These are phyloP conservation scores for Moesziomyces aphidis DNA, from an alignment of 1,284 basidiomycete genomes.

Conservation along the genomic window DNA sequence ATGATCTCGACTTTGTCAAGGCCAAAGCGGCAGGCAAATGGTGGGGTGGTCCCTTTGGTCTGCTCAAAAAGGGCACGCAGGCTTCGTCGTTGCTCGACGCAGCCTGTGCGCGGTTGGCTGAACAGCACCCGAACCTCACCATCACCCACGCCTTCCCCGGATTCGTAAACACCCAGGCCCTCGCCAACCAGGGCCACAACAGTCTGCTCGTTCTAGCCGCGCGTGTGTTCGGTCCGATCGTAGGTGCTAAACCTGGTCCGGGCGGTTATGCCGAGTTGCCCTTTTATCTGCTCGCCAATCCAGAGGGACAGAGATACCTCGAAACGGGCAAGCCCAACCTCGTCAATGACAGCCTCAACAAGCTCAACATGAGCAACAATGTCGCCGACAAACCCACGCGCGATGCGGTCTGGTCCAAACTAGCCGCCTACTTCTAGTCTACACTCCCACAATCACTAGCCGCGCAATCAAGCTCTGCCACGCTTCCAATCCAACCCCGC, in stretches of 20 bases:
- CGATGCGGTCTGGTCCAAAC: conserved; percentile 25
- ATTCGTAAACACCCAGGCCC: conserved; percentile 57
- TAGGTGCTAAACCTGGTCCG: conserved; percentile 31
- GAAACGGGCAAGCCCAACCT: conserved; percentile 46
- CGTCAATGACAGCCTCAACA: conserved; percentile 32
- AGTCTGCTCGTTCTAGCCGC: conserved; percentile 52
- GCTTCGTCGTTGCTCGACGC: conserved; percentile 52
- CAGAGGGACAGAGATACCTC: conserved; percentile 39
- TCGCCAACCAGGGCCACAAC: conserved; percentile 63
- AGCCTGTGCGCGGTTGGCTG: conserved; percentile 25
- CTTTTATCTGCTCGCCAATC: conserved; percentile 52
- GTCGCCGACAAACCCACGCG: conserved; percentile 20
- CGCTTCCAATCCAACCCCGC: too few relatives aligned
- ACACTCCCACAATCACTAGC: too few relatives aligned
- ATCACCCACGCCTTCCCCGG: conserved; percentile 62
- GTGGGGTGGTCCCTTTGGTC: conserved; percentile 39
- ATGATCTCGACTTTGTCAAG: conserved; percentile 62
- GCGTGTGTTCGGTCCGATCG: conserved; percentile 37
- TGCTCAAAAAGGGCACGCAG: conserved; percentile 33
- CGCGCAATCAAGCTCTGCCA: too few relatives aligned
- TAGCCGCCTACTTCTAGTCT: conserved; percentile 29
- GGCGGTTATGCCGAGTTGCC: conserved; percentile 55
- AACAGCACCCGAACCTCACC: conserved; percentile 49
- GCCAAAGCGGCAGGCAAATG: conserved; percentile 31
- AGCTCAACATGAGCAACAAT: conserved; percentile 25